Evolutionary conservation across 371 early-diverging fungal species (phyloP).

Genomic region (Scutellospora calospora): DNA sequence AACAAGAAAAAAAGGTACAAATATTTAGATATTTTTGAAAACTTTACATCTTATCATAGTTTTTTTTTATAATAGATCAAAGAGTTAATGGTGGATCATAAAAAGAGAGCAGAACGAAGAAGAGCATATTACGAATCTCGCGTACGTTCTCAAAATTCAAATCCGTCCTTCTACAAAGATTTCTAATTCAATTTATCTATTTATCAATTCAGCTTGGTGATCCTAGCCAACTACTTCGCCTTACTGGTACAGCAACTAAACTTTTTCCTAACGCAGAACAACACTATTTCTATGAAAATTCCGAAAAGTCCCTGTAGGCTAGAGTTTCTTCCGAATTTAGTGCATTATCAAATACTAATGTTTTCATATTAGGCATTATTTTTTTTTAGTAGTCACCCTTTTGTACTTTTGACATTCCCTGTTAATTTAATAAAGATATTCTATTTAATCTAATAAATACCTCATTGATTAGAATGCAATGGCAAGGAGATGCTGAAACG

Average conservation of each 20-base stretch:
- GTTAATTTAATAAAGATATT: not conserved
- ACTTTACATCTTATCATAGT: not conserved
- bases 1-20: no score
- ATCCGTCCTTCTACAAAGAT: not conserved
- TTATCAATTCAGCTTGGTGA: constrained; percentile 56
- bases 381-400: not conserved
- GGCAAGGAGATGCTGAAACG: constrained; percentile 61
- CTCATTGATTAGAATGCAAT: constrained; percentile 50
- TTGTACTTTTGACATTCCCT: not conserved
- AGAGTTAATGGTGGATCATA: constrained; percentile 64
- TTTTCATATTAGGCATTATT: not conserved
- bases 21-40: no score
- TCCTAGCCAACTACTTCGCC: constrained; percentile 60
- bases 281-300: constrained; percentile 62
- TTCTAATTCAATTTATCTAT: not conserved
- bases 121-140: constrained; percentile 63
- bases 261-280: constrained; percentile 63
- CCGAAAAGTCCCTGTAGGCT: constrained; percentile 58
- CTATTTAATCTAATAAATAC: not conserved
- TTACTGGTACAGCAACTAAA: constrained; percentile 58
- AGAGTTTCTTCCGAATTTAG: not conserved
- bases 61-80: constrained; percentile 51
- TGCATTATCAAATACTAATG: not conserved
- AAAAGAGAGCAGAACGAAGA: constrained; percentile 60
- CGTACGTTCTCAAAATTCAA: constrained; percentile 46